These are phyloP conservation scores for Alternaria conjuncta DNA, from an alignment of 2,329 filamentous ascomycete genomes.

Conservation along the genomic window DNA sequence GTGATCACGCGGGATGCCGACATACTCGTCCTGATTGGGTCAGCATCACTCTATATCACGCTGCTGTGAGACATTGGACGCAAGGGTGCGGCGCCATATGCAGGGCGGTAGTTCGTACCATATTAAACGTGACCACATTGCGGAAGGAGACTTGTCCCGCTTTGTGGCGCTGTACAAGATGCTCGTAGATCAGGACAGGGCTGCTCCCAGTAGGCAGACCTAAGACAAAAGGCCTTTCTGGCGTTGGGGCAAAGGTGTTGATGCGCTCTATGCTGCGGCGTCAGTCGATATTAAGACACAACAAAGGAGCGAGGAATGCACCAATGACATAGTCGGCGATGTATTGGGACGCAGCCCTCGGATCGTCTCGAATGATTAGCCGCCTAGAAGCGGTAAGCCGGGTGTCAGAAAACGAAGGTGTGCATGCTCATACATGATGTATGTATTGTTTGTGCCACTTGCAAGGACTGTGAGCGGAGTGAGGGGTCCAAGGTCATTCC, in stretches of 20 bases:
- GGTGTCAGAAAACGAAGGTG: slow-evolving; percentile 17
- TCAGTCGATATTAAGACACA: slow-evolving; percentile 30
- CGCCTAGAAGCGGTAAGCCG: slow-evolving; percentile 64
- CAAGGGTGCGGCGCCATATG: slow-evolving; percentile 19
- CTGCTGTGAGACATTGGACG: slow-evolving; percentile 25
- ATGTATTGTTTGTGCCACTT: slow-evolving; percentile 14
- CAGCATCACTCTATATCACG: slow-evolving; percentile 24
- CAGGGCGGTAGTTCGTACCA: slow-evolving; percentile 61
- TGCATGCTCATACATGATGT: slow-evolving; percentile 43
- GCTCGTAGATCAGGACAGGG: slow-evolving; percentile 77
- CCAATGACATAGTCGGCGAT: slow-evolving; percentile 82
- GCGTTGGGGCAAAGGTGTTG: slow-evolving; percentile 75
- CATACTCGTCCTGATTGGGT: slow-evolving; percentile 75
- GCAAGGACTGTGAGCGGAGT: not conserved
- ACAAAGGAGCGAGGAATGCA: slow-evolving; percentile 46
- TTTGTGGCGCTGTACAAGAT: slow-evolving; percentile 75
- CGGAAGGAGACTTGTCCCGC: slow-evolving; percentile 80
- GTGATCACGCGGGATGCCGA: slow-evolving; percentile 81
- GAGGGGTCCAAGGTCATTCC: not conserved
- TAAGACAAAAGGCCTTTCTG: slow-evolving; percentile 77
- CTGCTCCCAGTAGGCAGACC: slow-evolving; percentile 85
- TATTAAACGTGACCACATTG: slow-evolving; percentile 91
- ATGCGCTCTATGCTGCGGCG: slow-evolving; percentile 67
- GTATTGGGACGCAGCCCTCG: slow-evolving; percentile 72
- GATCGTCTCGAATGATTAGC: slow-evolving; percentile 80